Evolutionary conservation across 345 rosid genomes (phyloP).

Genomic region (Orychophragmus violaceus): DNA sequence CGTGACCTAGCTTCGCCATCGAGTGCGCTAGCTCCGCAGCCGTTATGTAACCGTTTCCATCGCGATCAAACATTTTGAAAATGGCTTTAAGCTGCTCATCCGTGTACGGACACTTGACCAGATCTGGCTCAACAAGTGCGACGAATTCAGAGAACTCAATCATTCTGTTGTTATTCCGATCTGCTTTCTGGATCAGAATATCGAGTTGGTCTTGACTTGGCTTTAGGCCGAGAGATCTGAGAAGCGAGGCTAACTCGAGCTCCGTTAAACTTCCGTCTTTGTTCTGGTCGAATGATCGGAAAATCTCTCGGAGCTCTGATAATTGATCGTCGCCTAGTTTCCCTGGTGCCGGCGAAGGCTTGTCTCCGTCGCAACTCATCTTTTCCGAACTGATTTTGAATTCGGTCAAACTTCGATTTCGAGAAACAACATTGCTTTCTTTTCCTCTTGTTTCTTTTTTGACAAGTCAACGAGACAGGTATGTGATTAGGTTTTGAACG

Average conservation of each 20-base stretch:
- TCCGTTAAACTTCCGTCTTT: constrained; percentile 85
- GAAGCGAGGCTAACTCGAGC: constrained; percentile 76
- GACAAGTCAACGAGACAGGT: constrained; percentile 32
- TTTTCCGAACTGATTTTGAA: constrained; percentile 2
- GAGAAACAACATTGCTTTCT: constrained; percentile 9
- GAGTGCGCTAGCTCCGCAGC: constrained; percentile 85
- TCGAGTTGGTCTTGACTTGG: constrained; percentile 85
- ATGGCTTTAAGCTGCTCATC: constrained; percentile 58
- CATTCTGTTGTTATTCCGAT: constrained; percentile 76
- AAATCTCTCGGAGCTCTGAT: constrained; percentile 73
- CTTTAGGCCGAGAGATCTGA: constrained; percentile 71
- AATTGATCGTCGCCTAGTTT: constrained; percentile 70
- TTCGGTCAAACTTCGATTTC: neutral
- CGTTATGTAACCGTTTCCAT: constrained; percentile 77
- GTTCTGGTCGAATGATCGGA: constrained; percentile 81
- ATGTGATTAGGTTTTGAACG: no score
- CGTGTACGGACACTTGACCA: constrained; percentile 69
- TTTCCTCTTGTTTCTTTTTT: neutral
- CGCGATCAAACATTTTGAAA: constrained; percentile 73
- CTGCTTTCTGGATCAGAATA: constrained; percentile 62
- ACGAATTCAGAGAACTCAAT: constrained; percentile 86
- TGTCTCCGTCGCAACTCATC: constrained; percentile 45
- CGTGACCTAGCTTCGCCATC: constrained; percentile 78
- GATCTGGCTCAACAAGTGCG: constrained; percentile 75
- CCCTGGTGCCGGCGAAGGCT: constrained; percentile 14